These are phyloP conservation scores for Fusarium begoniae DNA, from an alignment of 2,329 filamentous ascomycete species.

Conservation along the genomic window DNA sequence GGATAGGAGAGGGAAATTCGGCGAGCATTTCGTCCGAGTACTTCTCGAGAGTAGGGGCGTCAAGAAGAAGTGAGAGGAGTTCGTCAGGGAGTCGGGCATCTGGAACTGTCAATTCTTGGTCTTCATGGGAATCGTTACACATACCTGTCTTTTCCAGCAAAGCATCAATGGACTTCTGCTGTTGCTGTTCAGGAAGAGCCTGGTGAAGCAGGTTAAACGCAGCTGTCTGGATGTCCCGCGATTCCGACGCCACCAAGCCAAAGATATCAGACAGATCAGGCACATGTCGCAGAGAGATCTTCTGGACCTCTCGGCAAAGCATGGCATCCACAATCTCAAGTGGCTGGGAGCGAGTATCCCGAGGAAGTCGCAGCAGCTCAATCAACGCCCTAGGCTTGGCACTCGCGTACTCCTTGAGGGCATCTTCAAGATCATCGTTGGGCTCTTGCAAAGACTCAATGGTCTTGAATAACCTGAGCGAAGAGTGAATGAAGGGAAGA, in stretches of 20 bases:
- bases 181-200: conserved; percentile 80
- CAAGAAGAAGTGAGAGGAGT: conserved; percentile 82
- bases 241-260: conserved; percentile 78
- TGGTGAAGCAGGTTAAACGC: conserved; percentile 83
- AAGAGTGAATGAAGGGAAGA: conserved; percentile 74
- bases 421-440: conserved; percentile 88
- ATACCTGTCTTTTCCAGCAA: conserved; percentile 73
- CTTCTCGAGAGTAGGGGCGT: conserved; percentile 76
- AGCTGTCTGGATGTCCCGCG: conserved; percentile 78
- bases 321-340: conserved; percentile 79
- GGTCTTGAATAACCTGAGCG: conserved; percentile 73
- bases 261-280: conserved; percentile 76
- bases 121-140: neutral
- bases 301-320: conserved; percentile 73
- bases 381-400: conserved; percentile 67
- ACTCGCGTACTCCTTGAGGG: conserved; percentile 68
- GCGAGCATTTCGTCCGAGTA: conserved; percentile 73
- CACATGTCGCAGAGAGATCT: conserved; percentile 69
- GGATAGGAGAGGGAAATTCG: conserved; percentile 73
- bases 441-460: conserved; percentile 73
- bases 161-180: conserved; percentile 82
- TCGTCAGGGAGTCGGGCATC: conserved; percentile 82
- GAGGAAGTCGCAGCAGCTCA: conserved; percentile 66
- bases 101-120: conserved; percentile 22
- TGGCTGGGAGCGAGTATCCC: conserved; percentile 66